These are phyloP conservation scores for Talaromyces marneffei DNA, from an alignment of 2,329 filamentous ascomycete species.

Conservation along the genomic window DNA sequence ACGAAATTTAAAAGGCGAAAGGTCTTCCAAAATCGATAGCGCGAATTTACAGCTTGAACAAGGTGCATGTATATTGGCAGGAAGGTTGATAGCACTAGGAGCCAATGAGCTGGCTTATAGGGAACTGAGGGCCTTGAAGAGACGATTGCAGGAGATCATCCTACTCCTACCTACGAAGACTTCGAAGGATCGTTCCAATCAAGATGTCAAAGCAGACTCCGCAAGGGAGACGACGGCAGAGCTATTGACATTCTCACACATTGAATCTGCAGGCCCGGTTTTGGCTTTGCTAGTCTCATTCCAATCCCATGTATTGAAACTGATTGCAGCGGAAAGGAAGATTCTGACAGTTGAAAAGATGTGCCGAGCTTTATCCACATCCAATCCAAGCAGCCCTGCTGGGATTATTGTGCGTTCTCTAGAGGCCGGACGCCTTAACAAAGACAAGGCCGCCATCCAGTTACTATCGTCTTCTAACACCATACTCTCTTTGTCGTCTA, in stretches of 20 bases:
- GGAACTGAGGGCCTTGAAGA: slow-evolving; percentile 37
- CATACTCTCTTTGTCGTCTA: slow-evolving; percentile 31
- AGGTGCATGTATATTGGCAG: slow-evolving; percentile 38
- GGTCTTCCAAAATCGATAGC: slow-evolving; percentile 18
- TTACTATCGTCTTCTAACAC: slow-evolving; percentile 41
- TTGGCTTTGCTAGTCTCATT: slow-evolving; percentile 34
- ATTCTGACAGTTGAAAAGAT: slow-evolving; percentile 29
- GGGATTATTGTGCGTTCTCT: slow-evolving; percentile 35
- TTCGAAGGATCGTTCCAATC: slow-evolving; percentile 16
- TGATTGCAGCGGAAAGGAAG: slow-evolving; percentile 32
- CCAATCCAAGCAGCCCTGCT: slow-evolving; percentile 34
- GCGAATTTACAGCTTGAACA: slow-evolving; percentile 39
- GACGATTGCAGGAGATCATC: slow-evolving; percentile 30
- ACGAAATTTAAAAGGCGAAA: slow-evolving; percentile 30
- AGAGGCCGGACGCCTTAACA: slow-evolving; percentile 29
- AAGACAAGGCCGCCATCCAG: slow-evolving; percentile 39
- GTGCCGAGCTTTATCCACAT: slow-evolving; percentile 26
- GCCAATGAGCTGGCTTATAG: slow-evolving; percentile 37
- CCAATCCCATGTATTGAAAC: slow-evolving; percentile 37
- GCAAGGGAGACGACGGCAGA: slow-evolving; percentile 35
- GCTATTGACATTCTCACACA: slow-evolving; percentile 31
- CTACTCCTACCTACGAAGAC: slow-evolving; percentile 7
- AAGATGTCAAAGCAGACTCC: slow-evolving; percentile 18
- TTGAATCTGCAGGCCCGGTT: slow-evolving; percentile 23
- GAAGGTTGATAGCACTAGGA: slow-evolving; percentile 37